A percentile compares a stretch with the other conserved stretches of the same genome.
These are phyloP conservation scores for Penicillium italicum DNA, from an alignment of 2,329 filamentous ascomycete genomes.

Conservation along the genomic window DNA sequence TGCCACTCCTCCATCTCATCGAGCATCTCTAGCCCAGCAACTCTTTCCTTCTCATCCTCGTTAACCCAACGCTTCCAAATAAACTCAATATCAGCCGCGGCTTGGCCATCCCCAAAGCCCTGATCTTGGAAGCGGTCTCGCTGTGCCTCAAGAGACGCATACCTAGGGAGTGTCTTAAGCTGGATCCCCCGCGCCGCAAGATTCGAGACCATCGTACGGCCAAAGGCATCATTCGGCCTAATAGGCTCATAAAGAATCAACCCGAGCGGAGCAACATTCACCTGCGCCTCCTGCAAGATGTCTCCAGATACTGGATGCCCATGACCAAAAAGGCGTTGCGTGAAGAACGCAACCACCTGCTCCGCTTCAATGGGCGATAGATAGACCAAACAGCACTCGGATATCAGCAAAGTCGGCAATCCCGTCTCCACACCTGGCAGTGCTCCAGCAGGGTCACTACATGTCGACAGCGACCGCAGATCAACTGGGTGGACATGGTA, in stretches of 20 bases:
- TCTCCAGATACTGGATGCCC: constrained; percentile 23
- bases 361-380: constrained; percentile 64
- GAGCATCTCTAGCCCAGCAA: constrained; percentile 77
- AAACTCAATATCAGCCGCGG: constrained; percentile 59
- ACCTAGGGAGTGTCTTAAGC: constrained; percentile 76
- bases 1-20: constrained; percentile 96
- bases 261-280: constrained; percentile 49
- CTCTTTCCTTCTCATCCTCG: constrained; percentile 68
- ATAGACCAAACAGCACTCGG: constrained; percentile 95
- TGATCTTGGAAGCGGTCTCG: constrained; percentile 61
- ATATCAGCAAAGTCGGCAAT: constrained; percentile 78
- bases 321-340: constrained; percentile 46
- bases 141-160: constrained; percentile 66
- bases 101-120: constrained; percentile 60
- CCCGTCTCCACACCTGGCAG: constrained; percentile 51
- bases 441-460: constrained; percentile 4
- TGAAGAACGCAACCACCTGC: constrained; percentile 63
- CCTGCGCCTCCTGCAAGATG: constrained; percentile 2
- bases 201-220: constrained; percentile 87
- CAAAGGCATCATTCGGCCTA: constrained; percentile 77
- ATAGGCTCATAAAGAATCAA: constrained; percentile 88
- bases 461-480: constrained; percentile 55
- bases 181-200: constrained; percentile 75
- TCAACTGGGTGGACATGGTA: constrained; percentile 64
- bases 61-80: constrained; percentile 75